These are phyloP conservation scores for Coniochaeta hoffmannii DNA, from an alignment of 2,329 filamentous ascomycete genomes.

Conservation along the genomic window DNA sequence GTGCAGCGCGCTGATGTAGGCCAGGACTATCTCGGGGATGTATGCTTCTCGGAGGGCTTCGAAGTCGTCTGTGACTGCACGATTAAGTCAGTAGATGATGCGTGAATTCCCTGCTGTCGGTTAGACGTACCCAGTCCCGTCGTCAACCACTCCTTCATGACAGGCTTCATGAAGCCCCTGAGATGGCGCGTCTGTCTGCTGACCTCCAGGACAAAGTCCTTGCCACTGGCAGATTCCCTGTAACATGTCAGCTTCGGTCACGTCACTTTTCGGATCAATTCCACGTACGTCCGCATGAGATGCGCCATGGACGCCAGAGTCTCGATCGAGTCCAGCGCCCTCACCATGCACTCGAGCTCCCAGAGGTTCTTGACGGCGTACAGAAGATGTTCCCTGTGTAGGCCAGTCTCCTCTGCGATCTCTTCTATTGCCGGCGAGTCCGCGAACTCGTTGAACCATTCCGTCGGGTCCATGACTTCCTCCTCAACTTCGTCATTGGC, in stretches of 20 bases:
- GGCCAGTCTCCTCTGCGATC: conserved; percentile 22
- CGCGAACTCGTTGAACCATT: conserved; percentile 19
- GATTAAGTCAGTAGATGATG: conserved; percentile 5
- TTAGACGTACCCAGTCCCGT: conserved; percentile 10
- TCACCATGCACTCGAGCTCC: conserved; percentile 61
- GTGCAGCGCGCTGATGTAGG: conserved; percentile 75
- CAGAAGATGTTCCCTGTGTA: conserved; percentile 34
- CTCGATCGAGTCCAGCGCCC: conserved; percentile 60
- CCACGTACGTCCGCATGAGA: conserved; percentile 42
- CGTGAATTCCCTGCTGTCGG: background rate
- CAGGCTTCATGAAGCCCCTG: conserved; percentile 37
- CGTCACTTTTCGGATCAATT: conserved; percentile 5
- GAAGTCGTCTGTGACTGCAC: conserved; percentile 51
- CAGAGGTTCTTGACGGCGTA: conserved; percentile 55
- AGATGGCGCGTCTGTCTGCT: background rate
- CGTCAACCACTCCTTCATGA: conserved; percentile 53
- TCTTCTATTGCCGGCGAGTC: conserved; percentile 16
- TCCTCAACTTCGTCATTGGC: background rate
- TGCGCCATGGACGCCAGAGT: conserved; percentile 52
- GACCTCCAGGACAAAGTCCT: conserved; percentile 30
- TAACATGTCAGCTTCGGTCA: conserved; percentile 9
- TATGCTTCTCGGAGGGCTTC: conserved; percentile 65
- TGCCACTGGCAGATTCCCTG: conserved; percentile 41
- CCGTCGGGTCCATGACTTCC: conserved; percentile 11
- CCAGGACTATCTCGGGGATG: conserved; percentile 77